A percentile compares a stretch with the other conserved stretches of the same genome.
Evolutionary conservation across 352 stramenopile genomes (phyloP).

Genomic region (Ophiocytium majus): DNA sequence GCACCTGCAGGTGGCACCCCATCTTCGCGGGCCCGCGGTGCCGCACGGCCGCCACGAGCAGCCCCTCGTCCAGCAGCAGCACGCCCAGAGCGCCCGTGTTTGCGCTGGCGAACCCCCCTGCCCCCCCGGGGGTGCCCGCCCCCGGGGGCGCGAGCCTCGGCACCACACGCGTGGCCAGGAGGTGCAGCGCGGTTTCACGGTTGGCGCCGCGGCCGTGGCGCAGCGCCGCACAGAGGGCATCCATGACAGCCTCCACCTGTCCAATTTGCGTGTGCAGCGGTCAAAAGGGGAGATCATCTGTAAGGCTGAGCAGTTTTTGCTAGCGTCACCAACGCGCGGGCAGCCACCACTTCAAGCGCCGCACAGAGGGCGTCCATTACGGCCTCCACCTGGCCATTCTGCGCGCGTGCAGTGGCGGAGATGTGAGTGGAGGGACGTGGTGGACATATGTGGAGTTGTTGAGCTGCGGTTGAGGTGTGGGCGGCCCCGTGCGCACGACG

Average conservation of each 20-base stretch:
- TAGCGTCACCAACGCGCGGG: too few species aligned
- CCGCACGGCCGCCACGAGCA: slow-evolving; percentile 41
- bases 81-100: slow-evolving; percentile 32
- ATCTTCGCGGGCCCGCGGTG: slow-evolving; percentile 10
- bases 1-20: slow-evolving; percentile 39
- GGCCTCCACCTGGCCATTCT: too few species aligned
- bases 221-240: slow-evolving; percentile 39
- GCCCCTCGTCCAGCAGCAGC: slow-evolving; percentile 44
- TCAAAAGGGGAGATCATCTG: too few species aligned
- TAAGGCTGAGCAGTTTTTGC: too few species aligned
- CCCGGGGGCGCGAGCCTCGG: slow-evolving; percentile 21
- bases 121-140: background rate
- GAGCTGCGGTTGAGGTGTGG: too few species aligned
- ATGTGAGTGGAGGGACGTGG: too few species aligned
- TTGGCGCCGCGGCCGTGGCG: slow-evolving; percentile 30
- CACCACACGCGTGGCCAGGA: slow-evolving; percentile 38
- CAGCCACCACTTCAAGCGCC: too few species aligned
- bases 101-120: background rate
- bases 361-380: too few species aligned
- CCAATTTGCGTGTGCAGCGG: too few species aligned
- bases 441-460: too few species aligned
- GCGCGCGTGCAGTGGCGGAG: too few species aligned
- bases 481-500: too few species aligned
- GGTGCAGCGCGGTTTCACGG: slow-evolving; percentile 34
- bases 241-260: slow-evolving; percentile 46